Percentiles rank a stretch among this genome's conserved stretches.
phyloP scores from a whole-genome alignment of 768 basidiomycete species.

The Lyophyllum decastes region DNA sequence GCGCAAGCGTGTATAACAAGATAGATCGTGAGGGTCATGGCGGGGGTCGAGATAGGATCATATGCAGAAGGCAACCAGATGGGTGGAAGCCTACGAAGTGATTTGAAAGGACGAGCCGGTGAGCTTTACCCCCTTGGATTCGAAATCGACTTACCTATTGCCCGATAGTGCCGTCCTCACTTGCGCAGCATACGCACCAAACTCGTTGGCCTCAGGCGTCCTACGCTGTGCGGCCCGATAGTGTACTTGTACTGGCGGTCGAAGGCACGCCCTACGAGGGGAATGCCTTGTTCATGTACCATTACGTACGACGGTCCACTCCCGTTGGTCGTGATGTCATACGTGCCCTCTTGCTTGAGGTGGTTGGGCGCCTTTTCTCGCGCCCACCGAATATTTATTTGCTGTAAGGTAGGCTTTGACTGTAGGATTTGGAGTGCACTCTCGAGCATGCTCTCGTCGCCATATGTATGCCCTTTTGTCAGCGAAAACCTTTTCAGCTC shows the following conservation, averaged over 20 bases:
- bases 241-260: constrained; percentile 30
- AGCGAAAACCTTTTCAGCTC: constrained; percentile 45
- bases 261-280: constrained; percentile 40
- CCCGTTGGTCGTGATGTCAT: constrained; percentile 33
- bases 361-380: constrained; percentile 47
- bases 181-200: neutral
- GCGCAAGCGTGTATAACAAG: neutral
- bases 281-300: constrained; percentile 43
- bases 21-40: neutral
- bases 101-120: no score
- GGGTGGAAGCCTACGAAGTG: no score
- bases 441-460: constrained; percentile 45
- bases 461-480: constrained; percentile 49
- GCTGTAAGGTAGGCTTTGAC: constrained; percentile 33
- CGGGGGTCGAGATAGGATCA: neutral
- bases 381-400: constrained; percentile 51
- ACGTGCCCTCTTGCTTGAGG: constrained; percentile 48
- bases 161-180: neutral
- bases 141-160: neutral
- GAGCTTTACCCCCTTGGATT: neutral
- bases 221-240: neutral
- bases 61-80: no score
- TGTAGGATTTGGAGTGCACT: constrained; percentile 38
- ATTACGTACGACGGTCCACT: constrained; percentile 26
- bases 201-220: neutral